phyloP scores from a whole-genome alignment of 345 rosid species.

The Psidium friedrichsthalianum region DNA sequence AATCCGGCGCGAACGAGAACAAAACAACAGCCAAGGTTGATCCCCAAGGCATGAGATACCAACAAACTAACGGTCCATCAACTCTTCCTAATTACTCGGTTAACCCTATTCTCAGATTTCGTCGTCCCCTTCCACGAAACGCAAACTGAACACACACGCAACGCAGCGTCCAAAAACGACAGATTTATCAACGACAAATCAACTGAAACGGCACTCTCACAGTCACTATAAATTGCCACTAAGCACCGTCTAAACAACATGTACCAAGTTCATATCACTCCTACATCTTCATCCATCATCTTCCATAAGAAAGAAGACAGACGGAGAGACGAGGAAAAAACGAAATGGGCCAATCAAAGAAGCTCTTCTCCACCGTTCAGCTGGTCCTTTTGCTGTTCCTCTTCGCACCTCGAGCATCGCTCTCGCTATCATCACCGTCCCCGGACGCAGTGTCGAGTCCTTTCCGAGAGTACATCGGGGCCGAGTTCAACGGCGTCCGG shows the following conservation, averaged over 20 bases:
- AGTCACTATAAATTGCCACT: not conserved
- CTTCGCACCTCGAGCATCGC: not conserved
- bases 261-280: not conserved
- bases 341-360: not conserved
- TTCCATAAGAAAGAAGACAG: not conserved
- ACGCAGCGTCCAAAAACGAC: not conserved
- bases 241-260: not conserved
- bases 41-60: not conserved
- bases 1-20: not conserved
- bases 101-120: not conserved
- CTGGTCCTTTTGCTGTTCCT: not conserved
- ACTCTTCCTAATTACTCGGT: not conserved
- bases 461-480: conserved; percentile 23
- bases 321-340: not conserved
- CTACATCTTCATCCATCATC: not conserved
- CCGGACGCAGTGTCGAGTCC: conserved; percentile 3
- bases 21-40: not conserved
- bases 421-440: not conserved
- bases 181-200: not conserved
- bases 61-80: not conserved
- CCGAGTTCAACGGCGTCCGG: conserved; percentile 12
- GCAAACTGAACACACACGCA: not conserved
- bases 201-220: not conserved
- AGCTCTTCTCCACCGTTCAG: not conserved
- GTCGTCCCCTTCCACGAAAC: not conserved